Evolutionary conservation across 2,329 filamentous ascomycete genomes (phyloP).

Genomic region (Tolypocladium paradoxum): DNA sequence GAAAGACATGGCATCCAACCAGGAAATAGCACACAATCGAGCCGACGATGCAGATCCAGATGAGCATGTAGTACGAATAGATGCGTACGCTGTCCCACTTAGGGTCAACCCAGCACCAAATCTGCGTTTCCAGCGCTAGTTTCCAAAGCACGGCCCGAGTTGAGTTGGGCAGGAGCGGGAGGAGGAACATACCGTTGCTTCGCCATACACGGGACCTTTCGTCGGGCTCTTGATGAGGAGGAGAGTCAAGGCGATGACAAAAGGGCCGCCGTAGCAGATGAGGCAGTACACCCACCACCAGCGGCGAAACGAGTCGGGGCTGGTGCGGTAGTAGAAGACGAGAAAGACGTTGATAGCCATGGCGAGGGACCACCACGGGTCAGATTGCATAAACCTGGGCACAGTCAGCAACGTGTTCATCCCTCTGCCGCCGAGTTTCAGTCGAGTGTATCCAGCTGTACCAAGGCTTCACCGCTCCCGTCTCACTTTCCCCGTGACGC

Average conservation of each 20-base stretch:
- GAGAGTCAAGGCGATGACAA: constrained; percentile 54
- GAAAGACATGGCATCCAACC: constrained; percentile 50
- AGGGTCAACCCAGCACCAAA: constrained; percentile 52
- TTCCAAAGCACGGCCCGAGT: neutral
- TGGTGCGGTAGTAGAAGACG: constrained; percentile 50
- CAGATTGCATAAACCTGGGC: constrained; percentile 63
- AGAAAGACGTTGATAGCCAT: constrained; percentile 78
- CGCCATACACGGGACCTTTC: constrained; percentile 37
- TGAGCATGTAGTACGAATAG: constrained; percentile 50
- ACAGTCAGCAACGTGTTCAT: constrained; percentile 32
- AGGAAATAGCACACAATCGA: constrained; percentile 44
- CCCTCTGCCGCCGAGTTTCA: neutral
- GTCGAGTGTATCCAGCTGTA: neutral
- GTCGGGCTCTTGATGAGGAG: constrained; percentile 39
- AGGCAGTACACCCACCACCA: constrained; percentile 62
- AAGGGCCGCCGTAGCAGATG: constrained; percentile 62
- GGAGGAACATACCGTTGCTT: constrained; percentile 38
- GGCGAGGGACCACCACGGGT: constrained; percentile 67
- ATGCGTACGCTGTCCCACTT: constrained; percentile 46
- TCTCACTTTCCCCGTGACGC: neutral
- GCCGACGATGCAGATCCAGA: constrained; percentile 47
- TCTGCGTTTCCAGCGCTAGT: constrained; percentile 21
- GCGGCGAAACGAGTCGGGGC: constrained; percentile 56
- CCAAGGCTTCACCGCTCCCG: neutral
- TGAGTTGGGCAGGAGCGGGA: neutral